These are phyloP conservation scores for Phlebopus sp. DNA, from an alignment of 1,284 basidiomycete genomes.

Conservation along the genomic window DNA sequence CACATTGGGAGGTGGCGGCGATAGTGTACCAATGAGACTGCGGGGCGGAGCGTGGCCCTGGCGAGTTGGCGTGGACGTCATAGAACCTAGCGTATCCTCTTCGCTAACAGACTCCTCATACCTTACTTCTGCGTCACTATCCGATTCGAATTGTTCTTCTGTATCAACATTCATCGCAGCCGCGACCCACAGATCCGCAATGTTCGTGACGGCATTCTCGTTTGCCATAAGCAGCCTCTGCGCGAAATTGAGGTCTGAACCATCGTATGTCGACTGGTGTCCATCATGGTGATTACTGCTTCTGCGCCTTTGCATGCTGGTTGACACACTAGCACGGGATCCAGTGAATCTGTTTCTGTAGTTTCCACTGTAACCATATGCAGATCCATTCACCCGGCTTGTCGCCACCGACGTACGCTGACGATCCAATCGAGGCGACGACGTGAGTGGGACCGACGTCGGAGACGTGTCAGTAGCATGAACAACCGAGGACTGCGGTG, in stretches of 20 bases:
- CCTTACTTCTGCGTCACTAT: slow-evolving; percentile 39
- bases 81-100: slow-evolving; percentile 24
- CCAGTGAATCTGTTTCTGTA: slow-evolving; percentile 50
- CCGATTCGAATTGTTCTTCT: slow-evolving; percentile 68
- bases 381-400: slow-evolving; percentile 67
- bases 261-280: slow-evolving; percentile 36
- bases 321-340: slow-evolving; percentile 42
- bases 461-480: slow-evolving; percentile 44
- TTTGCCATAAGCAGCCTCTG: slow-evolving; percentile 90
- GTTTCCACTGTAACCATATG: slow-evolving; percentile 67
- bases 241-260: slow-evolving; percentile 74
- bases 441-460: slow-evolving; percentile 45
- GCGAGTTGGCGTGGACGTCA: slow-evolving; percentile 12
- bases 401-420: slow-evolving; percentile 51
- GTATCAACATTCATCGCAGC: slow-evolving; percentile 89
- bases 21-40: slow-evolving; percentile 7
- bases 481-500: slow-evolving; percentile 23
- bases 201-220: slow-evolving; percentile 84
- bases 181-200: slow-evolving; percentile 91
- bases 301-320: slow-evolving; percentile 45
- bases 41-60: slow-evolving; percentile 21
- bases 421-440: slow-evolving; percentile 40
- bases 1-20: slow-evolving; percentile 13
- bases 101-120: slow-evolving; percentile 33
- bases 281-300: slow-evolving; percentile 46